Conservation (phyloP, 2,329 filamentous ascomycete genomes). For the Beauveria caledonica region DNA sequence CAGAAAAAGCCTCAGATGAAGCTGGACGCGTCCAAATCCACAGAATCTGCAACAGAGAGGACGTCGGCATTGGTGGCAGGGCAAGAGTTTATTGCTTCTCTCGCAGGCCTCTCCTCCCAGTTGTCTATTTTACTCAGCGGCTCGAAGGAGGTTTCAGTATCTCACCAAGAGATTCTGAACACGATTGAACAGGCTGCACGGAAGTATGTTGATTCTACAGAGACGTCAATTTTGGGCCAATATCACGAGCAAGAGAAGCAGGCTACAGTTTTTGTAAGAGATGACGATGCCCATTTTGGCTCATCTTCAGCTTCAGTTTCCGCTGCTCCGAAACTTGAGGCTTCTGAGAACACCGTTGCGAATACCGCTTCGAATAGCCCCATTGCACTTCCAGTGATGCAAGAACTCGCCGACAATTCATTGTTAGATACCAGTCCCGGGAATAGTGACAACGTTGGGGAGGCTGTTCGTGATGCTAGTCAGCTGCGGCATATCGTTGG, state of each 20-base stretch:
- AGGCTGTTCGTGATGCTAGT: neutral
- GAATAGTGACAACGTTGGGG: neutral
- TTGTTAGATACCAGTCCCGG: neutral
- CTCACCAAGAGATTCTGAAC: conserved; percentile 40
- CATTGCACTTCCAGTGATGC: neutral
- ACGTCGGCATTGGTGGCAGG: conserved; percentile 17
- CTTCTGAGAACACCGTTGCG: no score
- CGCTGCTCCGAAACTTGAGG: neutral
- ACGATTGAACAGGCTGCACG: conserved; percentile 42
- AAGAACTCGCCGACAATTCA: neutral
- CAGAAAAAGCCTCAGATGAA: conserved; percentile 27
- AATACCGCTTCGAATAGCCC: neutral
- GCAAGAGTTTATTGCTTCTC: conserved; percentile 22
- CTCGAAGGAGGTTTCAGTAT: conserved; percentile 23
- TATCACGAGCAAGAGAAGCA: conserved; percentile 8
- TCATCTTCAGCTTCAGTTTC: neutral
- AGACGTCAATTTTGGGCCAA: conserved; percentile 11
- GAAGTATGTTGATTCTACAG: conserved; percentile 38
- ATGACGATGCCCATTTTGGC: neutral
- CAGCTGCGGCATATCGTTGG: neutral
- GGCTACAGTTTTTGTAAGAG: neutral
- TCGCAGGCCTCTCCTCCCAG: conserved; percentile 34
- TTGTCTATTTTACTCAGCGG: conserved; percentile 35
- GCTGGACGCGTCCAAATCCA: conserved; percentile 14
- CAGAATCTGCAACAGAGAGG: conserved; percentile 10